Percentiles rank a stretch among this genome's conserved stretches.
These are phyloP conservation scores for Aspergillus indologenus DNA, from an alignment of 495 filamentous ascomycete species.

Conservation along the genomic window DNA sequence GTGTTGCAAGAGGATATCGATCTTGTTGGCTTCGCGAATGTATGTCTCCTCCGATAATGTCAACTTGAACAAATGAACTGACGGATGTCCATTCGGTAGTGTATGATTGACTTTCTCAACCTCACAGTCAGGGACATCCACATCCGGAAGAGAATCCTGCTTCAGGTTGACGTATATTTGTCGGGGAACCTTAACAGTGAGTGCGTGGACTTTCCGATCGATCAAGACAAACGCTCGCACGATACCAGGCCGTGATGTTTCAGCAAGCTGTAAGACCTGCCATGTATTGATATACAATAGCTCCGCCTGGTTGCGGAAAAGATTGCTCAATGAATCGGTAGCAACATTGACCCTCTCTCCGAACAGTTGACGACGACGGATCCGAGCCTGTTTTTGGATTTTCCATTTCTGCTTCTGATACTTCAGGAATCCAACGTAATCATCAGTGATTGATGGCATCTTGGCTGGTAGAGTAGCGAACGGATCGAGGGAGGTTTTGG, in stretches of 20 bases:
- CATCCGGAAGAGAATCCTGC: slow-evolving; percentile 78
- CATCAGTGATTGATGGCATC: slow-evolving; percentile 83
- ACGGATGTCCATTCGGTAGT: slow-evolving; percentile 91
- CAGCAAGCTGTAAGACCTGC: slow-evolving; percentile 86
- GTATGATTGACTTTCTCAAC: slow-evolving; percentile 91
- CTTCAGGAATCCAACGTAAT: slow-evolving; percentile 84
- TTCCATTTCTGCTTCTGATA: slow-evolving; percentile 99
- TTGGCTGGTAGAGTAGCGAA: slow-evolving; percentile 77
- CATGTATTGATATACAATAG: slow-evolving; percentile 85
- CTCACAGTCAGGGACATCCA: slow-evolving; percentile 80
- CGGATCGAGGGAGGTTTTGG: slow-evolving; percentile 65
- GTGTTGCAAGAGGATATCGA: slow-evolving; percentile 81
- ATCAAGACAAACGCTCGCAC: slow-evolving; percentile 90
- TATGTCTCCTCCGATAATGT: slow-evolving; percentile 86
- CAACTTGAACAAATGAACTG: slow-evolving; percentile 90
- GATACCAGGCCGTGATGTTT: slow-evolving; percentile 77
- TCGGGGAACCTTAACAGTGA: slow-evolving; percentile 87
- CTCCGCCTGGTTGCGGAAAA: slow-evolving; percentile 89
- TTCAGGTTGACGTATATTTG: slow-evolving; percentile 91
- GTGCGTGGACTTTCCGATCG: slow-evolving; percentile 79
- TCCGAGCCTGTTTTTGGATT: slow-evolving; percentile 88
- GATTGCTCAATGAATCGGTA: slow-evolving; percentile 72
- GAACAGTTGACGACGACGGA: slow-evolving; percentile 86
- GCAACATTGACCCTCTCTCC: slow-evolving; percentile 73
- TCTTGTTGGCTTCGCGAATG: slow-evolving; percentile 75